Conservation (phyloP, 23 red algal genomes). For the Gracilaria gracilis region DNA sequence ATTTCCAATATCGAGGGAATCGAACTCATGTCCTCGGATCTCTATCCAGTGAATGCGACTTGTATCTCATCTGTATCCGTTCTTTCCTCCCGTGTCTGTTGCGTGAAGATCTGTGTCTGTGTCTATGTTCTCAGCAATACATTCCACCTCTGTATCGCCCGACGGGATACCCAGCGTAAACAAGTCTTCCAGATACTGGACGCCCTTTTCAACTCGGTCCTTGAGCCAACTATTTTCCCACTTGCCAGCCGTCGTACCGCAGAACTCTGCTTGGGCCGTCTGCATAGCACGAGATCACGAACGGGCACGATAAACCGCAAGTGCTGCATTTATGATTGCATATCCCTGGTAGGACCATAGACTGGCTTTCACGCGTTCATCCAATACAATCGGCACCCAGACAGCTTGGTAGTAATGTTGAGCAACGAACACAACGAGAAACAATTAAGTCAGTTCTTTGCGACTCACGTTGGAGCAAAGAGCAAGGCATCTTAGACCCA, state of each 20-base stretch:
- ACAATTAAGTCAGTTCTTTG: slow-evolving; percentile 19
- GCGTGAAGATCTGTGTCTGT: not conserved
- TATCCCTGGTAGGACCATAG: slow-evolving; percentile 43
- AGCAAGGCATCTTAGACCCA: slow-evolving; percentile 51
- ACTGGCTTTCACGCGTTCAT: slow-evolving; percentile 28
- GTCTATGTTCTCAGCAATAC: not conserved
- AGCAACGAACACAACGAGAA: slow-evolving; percentile 42
- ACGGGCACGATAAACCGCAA: slow-evolving; percentile 61
- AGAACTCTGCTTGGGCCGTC: slow-evolving; percentile 24
- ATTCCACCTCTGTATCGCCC: not conserved
- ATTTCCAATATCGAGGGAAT: no score
- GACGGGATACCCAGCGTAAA: slow-evolving; percentile 27
- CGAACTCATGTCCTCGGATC: not conserved
- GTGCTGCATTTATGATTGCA: slow-evolving; percentile 1
- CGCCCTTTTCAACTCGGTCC: not conserved
- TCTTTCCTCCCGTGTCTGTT: not conserved
- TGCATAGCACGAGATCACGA: slow-evolving; percentile 15
- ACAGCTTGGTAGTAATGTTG: slow-evolving; percentile 74
- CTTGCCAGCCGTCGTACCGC: slow-evolving; percentile 10
- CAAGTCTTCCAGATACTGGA: slow-evolving; percentile 19
- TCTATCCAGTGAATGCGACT: not conserved
- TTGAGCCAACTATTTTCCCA: slow-evolving; percentile 38
- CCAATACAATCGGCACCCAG: slow-evolving; percentile 60
- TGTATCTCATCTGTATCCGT: not conserved
- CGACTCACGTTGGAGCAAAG: not conserved